Evolutionary conservation across 1,284 basidiomycete species (phyloP), one percentile per base, ranked within the genome.

Genomic region (Trametes hirsuta): DNA sequence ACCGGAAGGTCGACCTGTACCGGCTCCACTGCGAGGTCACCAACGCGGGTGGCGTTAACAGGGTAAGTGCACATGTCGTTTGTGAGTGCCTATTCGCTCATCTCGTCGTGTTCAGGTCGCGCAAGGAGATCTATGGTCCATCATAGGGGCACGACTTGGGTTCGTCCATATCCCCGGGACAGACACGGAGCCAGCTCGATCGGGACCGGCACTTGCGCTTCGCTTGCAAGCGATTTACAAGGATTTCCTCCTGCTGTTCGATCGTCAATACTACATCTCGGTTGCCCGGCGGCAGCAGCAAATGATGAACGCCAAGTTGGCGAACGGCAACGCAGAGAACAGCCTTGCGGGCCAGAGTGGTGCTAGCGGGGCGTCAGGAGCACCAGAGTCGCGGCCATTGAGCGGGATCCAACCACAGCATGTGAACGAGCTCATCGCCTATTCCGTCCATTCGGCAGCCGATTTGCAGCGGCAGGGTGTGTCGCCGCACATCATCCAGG

Each of bases 131-230:
- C 62, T 79, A 55, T 92, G 90, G 90, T 69, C 81, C 12, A 73
- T 85, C 47, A 82, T 92, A 60, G 90, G 83, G 11, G 88, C 79
- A 12, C 80, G 79, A 40, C 75, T 92, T 69, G 86, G 85, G 6
- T 85, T 86, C 65, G 78, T 85, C 2, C 77, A 84, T 51, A 86
- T 90, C 61, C 83, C 84, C 3, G 85, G 79, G 2, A 81, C 72
- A 10, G 82, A 82, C 3, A 69, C 74, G 2, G 83, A 87, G 59
- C 86, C 87, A 9, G 76, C 82, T 2, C 84, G 81, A 61, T 81
- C 81, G 15, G 84, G 83, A 3, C 87, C 87, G 4, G 83, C 70
- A 14, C 77, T 84, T 37, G 89, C 86, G 0, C 79, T 82, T 47
- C 83, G 83, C 15, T 73, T 92, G 8, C 79, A 81, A 2, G 78